phyloP scores from a whole-genome alignment of 306 rosid genomes.

The Mimosa bimucronata region DNA sequence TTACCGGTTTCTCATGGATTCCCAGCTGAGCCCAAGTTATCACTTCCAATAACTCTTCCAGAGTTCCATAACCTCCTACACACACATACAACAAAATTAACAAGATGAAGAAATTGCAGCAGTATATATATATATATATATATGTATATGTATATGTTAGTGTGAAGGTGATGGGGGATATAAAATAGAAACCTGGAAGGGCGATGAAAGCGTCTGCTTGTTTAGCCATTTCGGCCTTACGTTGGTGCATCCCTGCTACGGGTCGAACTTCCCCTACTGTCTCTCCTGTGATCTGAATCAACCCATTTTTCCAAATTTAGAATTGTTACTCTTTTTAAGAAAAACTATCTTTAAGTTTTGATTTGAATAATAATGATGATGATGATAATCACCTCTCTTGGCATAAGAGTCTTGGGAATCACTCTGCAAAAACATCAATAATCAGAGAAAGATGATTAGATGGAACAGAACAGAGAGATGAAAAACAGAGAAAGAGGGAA shows the following conservation, averaged over 20 bases:
- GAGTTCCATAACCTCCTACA: constrained; percentile 78
- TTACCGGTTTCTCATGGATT: constrained; percentile 78
- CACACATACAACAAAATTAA: not conserved
- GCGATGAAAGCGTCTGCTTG: constrained; percentile 88
- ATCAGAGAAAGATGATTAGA: not conserved
- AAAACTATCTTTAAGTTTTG: not conserved
- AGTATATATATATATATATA: too few relatives aligned
- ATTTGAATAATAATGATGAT: not conserved
- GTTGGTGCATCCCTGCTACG: constrained; percentile 81
- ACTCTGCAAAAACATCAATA: constrained; percentile 48
- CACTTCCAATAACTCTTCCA: constrained; percentile 74
- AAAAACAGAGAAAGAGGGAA: not conserved
- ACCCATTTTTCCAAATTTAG: not conserved
- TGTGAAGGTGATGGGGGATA: not conserved
- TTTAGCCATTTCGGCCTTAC: constrained; percentile 84
- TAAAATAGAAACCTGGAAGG: constrained; percentile 57
- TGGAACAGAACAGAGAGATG: not conserved
- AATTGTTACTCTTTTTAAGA: not conserved
- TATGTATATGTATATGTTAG: too few relatives aligned
- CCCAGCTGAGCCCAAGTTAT: constrained; percentile 87
- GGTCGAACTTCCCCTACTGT: constrained; percentile 73
- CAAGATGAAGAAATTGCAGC: too few relatives aligned
- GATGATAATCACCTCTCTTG: constrained; percentile 61
- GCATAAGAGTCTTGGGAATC: constrained; percentile 73
- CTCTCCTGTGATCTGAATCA: constrained; percentile 66